Conservation (phyloP, 345 rosid genomes). For the Citrus cavaleriei region DNA sequence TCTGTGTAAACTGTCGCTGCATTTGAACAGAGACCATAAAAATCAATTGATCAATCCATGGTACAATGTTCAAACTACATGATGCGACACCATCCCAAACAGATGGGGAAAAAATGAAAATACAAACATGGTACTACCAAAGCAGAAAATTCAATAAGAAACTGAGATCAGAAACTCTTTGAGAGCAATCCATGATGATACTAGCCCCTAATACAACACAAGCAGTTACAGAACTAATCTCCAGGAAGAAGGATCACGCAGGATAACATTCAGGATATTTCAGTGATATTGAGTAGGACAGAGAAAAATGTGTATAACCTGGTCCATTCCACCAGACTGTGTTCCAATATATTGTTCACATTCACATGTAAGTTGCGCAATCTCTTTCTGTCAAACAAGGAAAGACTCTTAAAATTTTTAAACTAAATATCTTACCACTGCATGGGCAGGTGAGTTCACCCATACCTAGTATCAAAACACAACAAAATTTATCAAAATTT, state of each 20-base stretch:
- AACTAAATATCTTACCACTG: neutral
- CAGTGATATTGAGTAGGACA: neutral
- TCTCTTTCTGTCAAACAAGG: slow-evolving; percentile 64
- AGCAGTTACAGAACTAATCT: neutral
- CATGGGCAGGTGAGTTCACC: neutral
- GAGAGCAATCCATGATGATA: neutral
- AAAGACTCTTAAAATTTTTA: neutral
- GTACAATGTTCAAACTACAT: neutral
- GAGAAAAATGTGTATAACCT: slow-evolving; percentile 39
- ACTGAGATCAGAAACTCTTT: neutral
- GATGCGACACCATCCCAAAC: neutral
- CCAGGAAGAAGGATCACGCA: neutral
- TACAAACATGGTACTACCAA: neutral
- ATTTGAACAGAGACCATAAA: neutral
- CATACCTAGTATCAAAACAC: neutral
- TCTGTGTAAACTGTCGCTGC: neutral
- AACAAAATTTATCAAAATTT: neutral
- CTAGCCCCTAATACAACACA: neutral
- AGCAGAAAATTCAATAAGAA: neutral
- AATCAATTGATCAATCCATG: neutral
- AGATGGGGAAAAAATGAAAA: too few relatives aligned
- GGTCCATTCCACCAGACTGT: slow-evolving; percentile 99
- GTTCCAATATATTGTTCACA: slow-evolving; percentile 97
- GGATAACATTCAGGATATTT: neutral
- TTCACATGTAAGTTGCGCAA: slow-evolving; percentile 92